Evolutionary conservation across 257 asterid genomes (phyloP).

Genomic region (Gentiana macrophylla): DNA sequence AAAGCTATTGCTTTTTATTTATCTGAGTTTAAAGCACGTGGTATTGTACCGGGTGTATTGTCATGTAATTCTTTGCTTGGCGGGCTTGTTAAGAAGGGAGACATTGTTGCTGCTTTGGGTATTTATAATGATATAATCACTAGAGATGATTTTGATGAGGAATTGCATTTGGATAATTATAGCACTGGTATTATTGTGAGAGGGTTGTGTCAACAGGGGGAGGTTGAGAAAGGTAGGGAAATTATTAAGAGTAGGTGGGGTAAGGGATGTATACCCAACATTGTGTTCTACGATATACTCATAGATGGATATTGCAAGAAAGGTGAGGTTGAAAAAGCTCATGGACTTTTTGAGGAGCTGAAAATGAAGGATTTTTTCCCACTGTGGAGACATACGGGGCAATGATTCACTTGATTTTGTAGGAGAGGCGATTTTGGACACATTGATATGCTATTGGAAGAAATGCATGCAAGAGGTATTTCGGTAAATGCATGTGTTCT

Average conservation of each 20-base stretch:
- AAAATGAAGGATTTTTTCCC: constrained; percentile 62
- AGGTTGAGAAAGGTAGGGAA: constrained; percentile 56
- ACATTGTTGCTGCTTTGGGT: constrained; percentile 36
- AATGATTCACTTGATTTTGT: constrained; percentile 65
- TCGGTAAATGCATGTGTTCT: constrained; percentile 35
- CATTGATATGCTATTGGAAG: constrained; percentile 44
- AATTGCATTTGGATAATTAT: constrained; percentile 44
- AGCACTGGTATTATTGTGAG: constrained; percentile 71
- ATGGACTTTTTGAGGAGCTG: constrained; percentile 45
- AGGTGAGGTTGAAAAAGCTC: constrained; percentile 52
- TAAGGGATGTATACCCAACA: constrained; percentile 60
- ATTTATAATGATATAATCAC: constrained; percentile 47
- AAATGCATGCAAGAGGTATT: constrained; percentile 58
- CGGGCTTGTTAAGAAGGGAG: constrained; percentile 52
- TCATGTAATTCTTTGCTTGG: constrained; percentile 76
- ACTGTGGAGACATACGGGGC: constrained; percentile 77
- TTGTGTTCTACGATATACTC: constrained; percentile 67
- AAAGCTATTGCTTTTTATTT: constrained; percentile 55
- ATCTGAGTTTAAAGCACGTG: constrained; percentile 27
- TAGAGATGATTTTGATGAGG: constrained; percentile 31
- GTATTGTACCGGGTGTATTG: constrained; percentile 40
- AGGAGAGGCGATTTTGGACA: constrained; percentile 48
- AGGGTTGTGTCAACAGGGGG: constrained; percentile 69
- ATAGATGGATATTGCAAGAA: constrained; percentile 76
- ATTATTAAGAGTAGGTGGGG: constrained; percentile 87